Percentiles rank a stretch among this genome's conserved stretches.
Conservation (phyloP, 2,329 filamentous ascomycete genomes). For the Pyrenophora seminiperda region DNA sequence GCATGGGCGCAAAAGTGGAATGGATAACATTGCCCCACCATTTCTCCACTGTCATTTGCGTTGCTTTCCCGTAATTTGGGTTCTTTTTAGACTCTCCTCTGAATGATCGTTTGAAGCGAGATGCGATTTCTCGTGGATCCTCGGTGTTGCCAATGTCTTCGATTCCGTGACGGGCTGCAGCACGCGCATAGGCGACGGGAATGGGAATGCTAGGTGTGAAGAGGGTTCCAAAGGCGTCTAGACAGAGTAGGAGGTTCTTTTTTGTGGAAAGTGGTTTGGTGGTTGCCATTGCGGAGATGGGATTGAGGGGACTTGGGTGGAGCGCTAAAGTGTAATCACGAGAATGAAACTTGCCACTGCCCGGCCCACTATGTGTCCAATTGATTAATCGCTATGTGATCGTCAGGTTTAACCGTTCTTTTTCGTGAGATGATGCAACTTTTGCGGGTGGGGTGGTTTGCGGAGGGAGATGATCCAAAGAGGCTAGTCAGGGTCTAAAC, state of each 20-base stretch:
- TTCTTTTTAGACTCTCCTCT: constrained; percentile 53
- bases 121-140: constrained; percentile 33
- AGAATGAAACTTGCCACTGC: too few species aligned
- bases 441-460: constrained; percentile 7
- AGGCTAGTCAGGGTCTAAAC: constrained; percentile 26
- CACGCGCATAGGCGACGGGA: constrained; percentile 59
- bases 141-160: constrained; percentile 46
- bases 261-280: constrained; percentile 17
- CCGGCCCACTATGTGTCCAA: too few species aligned
- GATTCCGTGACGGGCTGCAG: constrained; percentile 59
- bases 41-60: constrained; percentile 56
- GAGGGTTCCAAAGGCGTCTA: constrained; percentile 70
- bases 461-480: constrained; percentile 25
- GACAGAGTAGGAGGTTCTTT: constrained; percentile 61
- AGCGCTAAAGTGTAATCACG: too few species aligned
- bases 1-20: constrained; percentile 50
- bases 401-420: not conserved
- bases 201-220: constrained; percentile 60
- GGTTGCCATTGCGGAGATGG: constrained; percentile 16
- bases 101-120: constrained; percentile 52
- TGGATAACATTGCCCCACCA: constrained; percentile 68
- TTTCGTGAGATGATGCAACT: not conserved
- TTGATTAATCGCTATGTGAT: too few species aligned
- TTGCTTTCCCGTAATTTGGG: constrained; percentile 65
- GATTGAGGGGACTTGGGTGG: not conserved